Base-by-base conservation (phyloP, 805 yeast species). In the Tetrapisispora iriomotensis region DNA sequence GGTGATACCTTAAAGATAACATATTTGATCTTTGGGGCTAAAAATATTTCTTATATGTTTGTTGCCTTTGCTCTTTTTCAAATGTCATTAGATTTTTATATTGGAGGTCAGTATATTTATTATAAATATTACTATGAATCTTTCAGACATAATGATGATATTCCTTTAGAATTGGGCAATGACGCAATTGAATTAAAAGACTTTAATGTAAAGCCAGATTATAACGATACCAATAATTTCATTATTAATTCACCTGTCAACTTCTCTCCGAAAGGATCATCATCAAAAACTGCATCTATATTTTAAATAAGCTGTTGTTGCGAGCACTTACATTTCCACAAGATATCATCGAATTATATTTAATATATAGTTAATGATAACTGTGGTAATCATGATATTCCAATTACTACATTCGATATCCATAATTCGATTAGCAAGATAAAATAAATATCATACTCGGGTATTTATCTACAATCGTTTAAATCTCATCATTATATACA, bases 1-100 rank as follows among this genome's bases (percentile, higher is more conserved):
- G 96, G 96, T 41, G 96, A 87, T 61, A 65, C 80, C 29, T 72
- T 85, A 28, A 88, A 88, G 56, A 73, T 85, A 19, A 66, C 79
- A 38, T 84, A 83, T 52, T 64, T 84, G 38, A 50, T 82, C n/a
- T 82, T 70, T 58, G 94, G 94, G 13, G 82, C 92, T 1, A 72
- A 71, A 39, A 71, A 82, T 47, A 73, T 83, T 22, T 78, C 87
- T 2, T 48, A 63, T 6, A 65, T 82, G 6, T 83, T 83, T 55
- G 68, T 82, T 8, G 53, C 74, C 35, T 86, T 86, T 41, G 92
- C 84, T 0, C 59, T 79, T 31, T 81, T 84, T 56, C 95, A 85
- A 63, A 82, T 82, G 78, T 53, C 72, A 18, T 66, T 85, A 43
- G 92, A 85, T 56, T 62, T 82, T 30, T 70, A 77, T 45, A 82